Evolutionary conservation across 2,329 filamentous ascomycete genomes (phyloP), one percentile per base, ranked within the genome.

Genomic region (Fusarium luffae): DNA sequence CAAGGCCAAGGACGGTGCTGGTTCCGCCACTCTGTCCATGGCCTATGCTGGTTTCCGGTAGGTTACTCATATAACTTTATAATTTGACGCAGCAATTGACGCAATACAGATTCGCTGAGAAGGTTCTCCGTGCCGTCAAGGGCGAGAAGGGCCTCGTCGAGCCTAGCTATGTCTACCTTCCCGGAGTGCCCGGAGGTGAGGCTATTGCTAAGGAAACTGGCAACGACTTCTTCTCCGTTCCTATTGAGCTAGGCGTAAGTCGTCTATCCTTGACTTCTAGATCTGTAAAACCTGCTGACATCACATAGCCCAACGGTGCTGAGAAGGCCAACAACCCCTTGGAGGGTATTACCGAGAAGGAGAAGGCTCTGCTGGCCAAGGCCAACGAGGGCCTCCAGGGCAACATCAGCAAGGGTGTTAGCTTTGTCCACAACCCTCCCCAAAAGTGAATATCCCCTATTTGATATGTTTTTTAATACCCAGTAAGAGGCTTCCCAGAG

Each of bases 131-230:
- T 85, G 96, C 94, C 75, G 81, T 86, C 77, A 92, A 92, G 83
- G 96, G 96, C 72, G 92, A 97, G 88, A 93, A 93, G 85, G 93
- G 93, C 72, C 92, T 99, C 75, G 86, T 98, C 68, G 95, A 98
- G 87, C 94, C 95, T 76, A 96, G 93, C 81, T 99, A 92, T 82
- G 91, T 99, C 84, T 98, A 98, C 86, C 92, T 98, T 37, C 91
- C 93, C 51, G 95, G 95, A 82, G 88, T 99, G 51, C 84, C 92
- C 57, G 96, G 95, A 68, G 96, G 96, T 78, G 92, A 95, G 56
- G 93, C 89, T 73, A 91, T 99, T 75, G 88, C 87, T 69, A 93
- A 97, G 87, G 89, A 90, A 78, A 93, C 91, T 67, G 94, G 94
- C 74, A 82, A 88, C 70, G 94, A 99, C 59, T 99, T 93, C 87